These are phyloP conservation scores for Trichosporon asahii DNA, from an alignment of 1,284 basidiomycete species.

Conservation along the genomic window DNA sequence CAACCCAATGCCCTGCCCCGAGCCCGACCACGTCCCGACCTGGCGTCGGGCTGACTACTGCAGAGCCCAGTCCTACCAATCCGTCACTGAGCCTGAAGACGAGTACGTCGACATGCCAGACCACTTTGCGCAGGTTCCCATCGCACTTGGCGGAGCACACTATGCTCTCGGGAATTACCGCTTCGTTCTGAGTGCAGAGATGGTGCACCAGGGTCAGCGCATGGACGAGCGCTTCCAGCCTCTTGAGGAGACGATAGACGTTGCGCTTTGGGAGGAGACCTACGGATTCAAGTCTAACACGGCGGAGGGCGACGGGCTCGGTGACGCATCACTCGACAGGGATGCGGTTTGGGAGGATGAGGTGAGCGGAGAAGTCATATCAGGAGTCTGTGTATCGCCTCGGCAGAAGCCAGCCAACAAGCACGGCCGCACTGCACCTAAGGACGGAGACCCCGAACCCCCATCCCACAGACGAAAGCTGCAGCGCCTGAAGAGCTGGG, in stretches of 20 bases:
- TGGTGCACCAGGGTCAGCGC: background rate
- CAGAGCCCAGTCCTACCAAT: no score
- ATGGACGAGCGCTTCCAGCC: background rate
- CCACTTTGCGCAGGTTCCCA: background rate
- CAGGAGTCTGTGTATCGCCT: no score
- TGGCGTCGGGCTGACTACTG: no score
- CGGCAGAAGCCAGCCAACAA: no score
- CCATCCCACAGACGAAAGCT: background rate
- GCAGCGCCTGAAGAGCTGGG: background rate
- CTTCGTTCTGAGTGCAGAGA: background rate
- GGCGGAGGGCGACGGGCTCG: background rate
- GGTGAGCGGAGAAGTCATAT: no score
- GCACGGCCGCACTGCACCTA: no score
- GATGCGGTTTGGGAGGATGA: no score
- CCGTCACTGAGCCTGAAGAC: no score
- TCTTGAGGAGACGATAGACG: background rate
- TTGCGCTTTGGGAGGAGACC: background rate
- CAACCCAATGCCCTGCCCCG: no score
- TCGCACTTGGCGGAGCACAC: background rate
- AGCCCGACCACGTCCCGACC: no score
- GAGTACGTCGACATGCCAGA: background rate
- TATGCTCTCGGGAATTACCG: background rate
- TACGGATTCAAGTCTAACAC: background rate
- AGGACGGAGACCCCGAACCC: no score
- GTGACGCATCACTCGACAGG: no score